Evolutionary conservation across 176 grass and related monocot species (phyloP).

Genomic region (Carex parvula): DNA sequence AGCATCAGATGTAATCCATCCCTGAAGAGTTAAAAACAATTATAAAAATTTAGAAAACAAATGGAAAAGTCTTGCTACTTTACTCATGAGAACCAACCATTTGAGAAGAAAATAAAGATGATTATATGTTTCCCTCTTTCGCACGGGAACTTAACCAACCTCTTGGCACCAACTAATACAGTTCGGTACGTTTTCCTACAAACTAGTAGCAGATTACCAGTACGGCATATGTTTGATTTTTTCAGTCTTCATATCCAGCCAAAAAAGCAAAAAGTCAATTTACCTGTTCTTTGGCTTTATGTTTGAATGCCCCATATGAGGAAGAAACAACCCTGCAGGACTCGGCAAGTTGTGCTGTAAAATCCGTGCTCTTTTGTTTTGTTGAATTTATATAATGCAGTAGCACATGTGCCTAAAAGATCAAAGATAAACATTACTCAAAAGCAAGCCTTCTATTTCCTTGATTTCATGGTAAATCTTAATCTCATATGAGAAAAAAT

Average conservation of each 20-base stretch:
- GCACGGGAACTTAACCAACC: too few relatives aligned
- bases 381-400: slow-evolving; percentile 78
- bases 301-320: slow-evolving; percentile 85
- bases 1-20: slow-evolving; percentile 91
- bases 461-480: neutral
- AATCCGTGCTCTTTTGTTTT: slow-evolving; percentile 61
- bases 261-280: neutral
- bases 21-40: slow-evolving; percentile 37
- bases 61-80: neutral
- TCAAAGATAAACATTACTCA: neutral
- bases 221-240: neutral
- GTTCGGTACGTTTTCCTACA: neutral
- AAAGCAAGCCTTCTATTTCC: neutral
- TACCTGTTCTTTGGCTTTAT: slow-evolving; percentile 94
- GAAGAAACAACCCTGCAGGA: slow-evolving; percentile 87
- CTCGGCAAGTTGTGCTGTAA: slow-evolving; percentile 72
- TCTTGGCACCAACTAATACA: neutral
- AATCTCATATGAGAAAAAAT: too few relatives aligned
- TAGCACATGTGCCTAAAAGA: slow-evolving; percentile 77
- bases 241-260: neutral
- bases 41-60: slow-evolving; percentile 18
- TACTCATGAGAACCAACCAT: too few relatives aligned
- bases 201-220: neutral
- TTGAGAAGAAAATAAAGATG: too few relatives aligned
- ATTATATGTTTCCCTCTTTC: too few relatives aligned